Base-by-base conservation (phyloP, 2,329 filamentous ascomycete species). In the Dactylonectria estremocensis region DNA sequence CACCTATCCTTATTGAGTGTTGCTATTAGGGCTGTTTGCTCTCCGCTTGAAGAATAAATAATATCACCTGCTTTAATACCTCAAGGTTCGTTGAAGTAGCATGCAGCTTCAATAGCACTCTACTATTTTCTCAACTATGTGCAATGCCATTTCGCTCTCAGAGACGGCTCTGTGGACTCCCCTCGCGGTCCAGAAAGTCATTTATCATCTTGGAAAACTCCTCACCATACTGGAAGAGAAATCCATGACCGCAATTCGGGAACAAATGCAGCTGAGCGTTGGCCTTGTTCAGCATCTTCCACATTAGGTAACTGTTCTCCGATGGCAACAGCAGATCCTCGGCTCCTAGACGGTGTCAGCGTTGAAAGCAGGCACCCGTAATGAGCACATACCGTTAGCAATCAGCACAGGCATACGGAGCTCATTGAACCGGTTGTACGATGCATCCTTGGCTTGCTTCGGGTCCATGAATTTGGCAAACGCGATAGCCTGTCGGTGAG, bases 271-370 rank as follows among this genome's bases (percentile, higher is more conserved):
- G 69, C 49, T 78, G 78, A 16, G 77, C 78, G 16, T 75, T 69
- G 3, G 71, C 68, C 28, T 76, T 72, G 46, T 73, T 77, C 48
- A 83, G 55, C 69, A 78, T 79, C 56, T 77, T 76, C 77, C 81
- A 82, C 74, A 83, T 74, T 16, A 81, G 46, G 13, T 79, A 77
- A 64, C 80, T 83, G 48, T 83, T 82, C 24, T 79, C 77, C 0
- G 78, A 80, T 5, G 82, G 80, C 4, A 80, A 49, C 20, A 82
- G 59, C 40, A 80, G 49, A 69, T 80, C 81, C 50, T 81, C 71
- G 59, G 75, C 76, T 53, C 81, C 77, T 81, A 22, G 5, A 28
- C 1, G n/a, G 37, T 69, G 31, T 69, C 13, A 64, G 56, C 10
- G 18, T 31, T 10, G 13, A n/a, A 14, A 7, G 9, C 7, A 28